Evolutionary conservation across 1,284 basidiomycete species (phyloP).

Genomic region (Uromyces viciae-fabae): DNA sequence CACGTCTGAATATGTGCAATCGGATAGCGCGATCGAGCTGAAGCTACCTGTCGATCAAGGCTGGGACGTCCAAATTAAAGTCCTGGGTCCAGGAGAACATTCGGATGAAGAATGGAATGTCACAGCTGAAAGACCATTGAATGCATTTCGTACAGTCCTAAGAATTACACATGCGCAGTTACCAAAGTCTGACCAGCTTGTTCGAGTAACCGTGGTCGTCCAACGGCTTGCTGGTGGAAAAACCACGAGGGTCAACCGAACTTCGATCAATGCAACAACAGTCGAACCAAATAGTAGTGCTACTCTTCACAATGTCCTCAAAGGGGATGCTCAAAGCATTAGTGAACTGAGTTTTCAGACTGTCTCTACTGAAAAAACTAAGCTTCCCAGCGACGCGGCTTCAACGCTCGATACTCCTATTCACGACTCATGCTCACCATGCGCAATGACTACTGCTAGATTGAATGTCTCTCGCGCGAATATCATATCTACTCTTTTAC

Average conservation of each 20-base stretch:
- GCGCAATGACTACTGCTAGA: neutral
- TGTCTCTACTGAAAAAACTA: slow-evolving; percentile 29
- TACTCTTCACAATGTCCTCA: slow-evolving; percentile 39
- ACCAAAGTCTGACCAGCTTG: slow-evolving; percentile 68
- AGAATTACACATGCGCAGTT: slow-evolving; percentile 59
- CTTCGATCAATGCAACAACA: slow-evolving; percentile 67
- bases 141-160: slow-evolving; percentile 43
- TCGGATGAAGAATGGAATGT: slow-evolving; percentile 56
- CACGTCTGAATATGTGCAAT: slow-evolving; percentile 64
- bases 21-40: slow-evolving; percentile 74
- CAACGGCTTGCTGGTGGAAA: slow-evolving; percentile 69
- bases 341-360: slow-evolving; percentile 63
- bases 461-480: slow-evolving; percentile 29
- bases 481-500: slow-evolving; percentile 70
- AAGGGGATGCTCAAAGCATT: slow-evolving; percentile 68
- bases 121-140: slow-evolving; percentile 63
- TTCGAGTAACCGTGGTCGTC: slow-evolving; percentile 72
- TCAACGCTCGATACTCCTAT: slow-evolving; percentile 35
- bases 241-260: slow-evolving; percentile 74
- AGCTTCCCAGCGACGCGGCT: slow-evolving; percentile 15
- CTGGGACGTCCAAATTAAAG: slow-evolving; percentile 77
- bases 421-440: slow-evolving; percentile 13
- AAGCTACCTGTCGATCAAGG: slow-evolving; percentile 71
- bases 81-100: slow-evolving; percentile 62
- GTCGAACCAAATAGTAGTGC: slow-evolving; percentile 64